Percentiles rank a stretch among this genome's conserved stretches.
Conservation (phyloP, 2,329 filamentous ascomycete species). For the Fusarium redolens region DNA sequence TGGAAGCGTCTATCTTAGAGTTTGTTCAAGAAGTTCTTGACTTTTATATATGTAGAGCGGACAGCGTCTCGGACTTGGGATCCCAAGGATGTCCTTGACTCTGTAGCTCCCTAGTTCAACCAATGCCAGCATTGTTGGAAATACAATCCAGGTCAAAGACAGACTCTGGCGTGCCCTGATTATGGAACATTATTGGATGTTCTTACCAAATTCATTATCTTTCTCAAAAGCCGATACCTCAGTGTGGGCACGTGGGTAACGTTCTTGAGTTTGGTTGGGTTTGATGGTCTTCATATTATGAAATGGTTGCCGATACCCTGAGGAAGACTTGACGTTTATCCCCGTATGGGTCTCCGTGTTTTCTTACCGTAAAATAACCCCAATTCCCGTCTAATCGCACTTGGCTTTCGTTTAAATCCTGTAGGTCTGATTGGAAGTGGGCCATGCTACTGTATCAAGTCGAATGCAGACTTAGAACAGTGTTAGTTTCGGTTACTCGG, state of each 20-base stretch:
- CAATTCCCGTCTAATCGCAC: background rate
- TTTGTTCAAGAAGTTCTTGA: accelerated
- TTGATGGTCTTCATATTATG: accelerated
- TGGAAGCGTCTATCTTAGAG: accelerated
- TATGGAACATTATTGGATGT: background rate
- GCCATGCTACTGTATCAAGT: accelerated
- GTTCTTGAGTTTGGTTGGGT: background rate
- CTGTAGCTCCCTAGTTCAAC: too few relatives aligned
- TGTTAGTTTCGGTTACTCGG: background rate
- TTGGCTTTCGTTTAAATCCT: accelerated
- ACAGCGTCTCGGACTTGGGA: background rate
- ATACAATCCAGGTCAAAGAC: too few relatives aligned
- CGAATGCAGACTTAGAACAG: background rate
- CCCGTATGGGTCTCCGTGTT: background rate
- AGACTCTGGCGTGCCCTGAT: background rate
- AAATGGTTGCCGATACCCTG: background rate
- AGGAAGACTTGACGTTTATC: accelerated
- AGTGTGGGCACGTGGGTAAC: background rate
- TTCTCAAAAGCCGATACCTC: accelerated
- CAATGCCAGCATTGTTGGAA: too few relatives aligned
- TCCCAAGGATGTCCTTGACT: background rate
- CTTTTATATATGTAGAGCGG: background rate
- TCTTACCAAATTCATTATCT: accelerated
- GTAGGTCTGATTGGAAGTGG: background rate
- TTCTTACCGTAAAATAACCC: too few relatives aligned